These are phyloP conservation scores for Aspergillus pseudoterreus DNA, from an alignment of 2,329 filamentous ascomycete species.

Conservation along the genomic window DNA sequence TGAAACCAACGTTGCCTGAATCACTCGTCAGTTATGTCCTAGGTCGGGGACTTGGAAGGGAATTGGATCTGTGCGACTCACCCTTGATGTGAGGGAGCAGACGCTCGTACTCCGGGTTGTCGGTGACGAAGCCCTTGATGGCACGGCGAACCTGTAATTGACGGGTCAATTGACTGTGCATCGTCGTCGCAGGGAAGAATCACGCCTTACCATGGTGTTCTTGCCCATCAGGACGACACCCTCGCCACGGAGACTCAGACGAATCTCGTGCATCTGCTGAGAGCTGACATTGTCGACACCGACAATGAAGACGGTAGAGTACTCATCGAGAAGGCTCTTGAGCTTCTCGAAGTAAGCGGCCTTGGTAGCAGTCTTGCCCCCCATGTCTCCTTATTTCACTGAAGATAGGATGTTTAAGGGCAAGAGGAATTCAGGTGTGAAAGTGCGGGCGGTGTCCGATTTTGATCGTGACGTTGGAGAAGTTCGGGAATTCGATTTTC, in stretches of 20 bases:
- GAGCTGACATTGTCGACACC: constrained; percentile 99
- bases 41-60: neutral
- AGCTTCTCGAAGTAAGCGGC: constrained; percentile 99
- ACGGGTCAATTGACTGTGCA: constrained; percentile 6
- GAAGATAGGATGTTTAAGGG: constrained; percentile 99
- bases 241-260: constrained; percentile 81
- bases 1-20: constrained; percentile 91
- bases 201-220: constrained; percentile 88
- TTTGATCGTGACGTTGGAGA: constrained; percentile 22
- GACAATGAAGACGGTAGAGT: constrained; percentile 97
- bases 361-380: constrained; percentile 95
- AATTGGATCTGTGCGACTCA: constrained; percentile 23
- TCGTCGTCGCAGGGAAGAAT: constrained; percentile 2
- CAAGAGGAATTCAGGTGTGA: constrained; percentile 53
- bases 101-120: constrained; percentile 96
- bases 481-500: constrained; percentile 7
- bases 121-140: constrained; percentile 86
- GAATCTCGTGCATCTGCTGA: constrained; percentile 99
- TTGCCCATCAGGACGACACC: constrained; percentile 99
- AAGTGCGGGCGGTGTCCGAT: constrained; percentile 25
- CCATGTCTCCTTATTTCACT: constrained; percentile 89
- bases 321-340: constrained; percentile 92
- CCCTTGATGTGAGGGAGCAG: constrained; percentile 91
- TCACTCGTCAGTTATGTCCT: constrained; percentile 1
- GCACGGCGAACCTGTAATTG: constrained; percentile 77